Conservation (phyloP, 768 basidiomycete genomes). For the Boletus subcaerulescens region DNA sequence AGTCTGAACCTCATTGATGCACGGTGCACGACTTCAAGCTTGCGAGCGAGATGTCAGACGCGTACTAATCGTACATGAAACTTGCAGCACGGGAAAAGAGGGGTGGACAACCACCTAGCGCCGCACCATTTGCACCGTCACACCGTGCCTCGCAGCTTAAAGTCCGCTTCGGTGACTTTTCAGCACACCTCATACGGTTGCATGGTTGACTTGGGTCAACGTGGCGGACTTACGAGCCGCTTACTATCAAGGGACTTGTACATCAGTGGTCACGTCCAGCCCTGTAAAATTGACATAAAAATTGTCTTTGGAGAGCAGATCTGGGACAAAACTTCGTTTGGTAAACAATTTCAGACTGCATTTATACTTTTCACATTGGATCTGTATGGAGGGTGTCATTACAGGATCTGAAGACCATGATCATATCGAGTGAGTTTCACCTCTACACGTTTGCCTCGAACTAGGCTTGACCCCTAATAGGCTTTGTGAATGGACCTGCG, state of each 20-base stretch:
- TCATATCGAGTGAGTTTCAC: not conserved
- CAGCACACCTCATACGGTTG: not conserved
- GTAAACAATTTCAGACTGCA: not conserved
- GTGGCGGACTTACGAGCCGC: not conserved
- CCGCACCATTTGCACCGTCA: not conserved
- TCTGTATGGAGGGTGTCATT: not conserved
- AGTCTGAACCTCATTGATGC: too few species aligned
- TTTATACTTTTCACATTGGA: constrained; percentile 3
- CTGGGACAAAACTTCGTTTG: not conserved
- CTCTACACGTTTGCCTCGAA: not conserved
- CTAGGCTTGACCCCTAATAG: not conserved
- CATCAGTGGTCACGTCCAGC: too few species aligned
- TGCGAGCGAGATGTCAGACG: too few species aligned
- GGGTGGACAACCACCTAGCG: too few species aligned
- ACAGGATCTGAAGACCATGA: not conserved
- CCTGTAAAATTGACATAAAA: too few species aligned
- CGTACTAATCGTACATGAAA: too few species aligned
- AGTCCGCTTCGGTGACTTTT: not conserved
- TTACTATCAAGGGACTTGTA: constrained; percentile 3
- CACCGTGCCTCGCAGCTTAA: not conserved
- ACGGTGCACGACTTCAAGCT: too few species aligned
- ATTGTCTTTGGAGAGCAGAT: not conserved
- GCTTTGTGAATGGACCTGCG: not conserved
- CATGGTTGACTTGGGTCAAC: not conserved
- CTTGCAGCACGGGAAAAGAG: too few species aligned